Evolutionary conservation across 2,329 filamentous ascomycete species (phyloP).

Genomic region (Rutstroemia sp.): DNA sequence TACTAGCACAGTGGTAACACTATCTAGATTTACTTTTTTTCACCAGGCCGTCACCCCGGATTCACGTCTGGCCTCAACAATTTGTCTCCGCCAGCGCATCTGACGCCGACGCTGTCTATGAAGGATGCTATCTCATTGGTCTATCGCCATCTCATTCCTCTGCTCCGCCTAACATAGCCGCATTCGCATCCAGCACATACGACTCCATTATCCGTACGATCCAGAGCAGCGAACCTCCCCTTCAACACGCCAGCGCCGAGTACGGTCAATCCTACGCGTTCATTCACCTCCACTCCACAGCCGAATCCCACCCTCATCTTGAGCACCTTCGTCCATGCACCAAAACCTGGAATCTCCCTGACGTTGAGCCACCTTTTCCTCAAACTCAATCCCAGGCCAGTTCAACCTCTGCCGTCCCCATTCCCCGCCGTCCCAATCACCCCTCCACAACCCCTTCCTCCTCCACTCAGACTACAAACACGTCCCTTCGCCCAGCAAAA

Average conservation of each 20-base stretch:
- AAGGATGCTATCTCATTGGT: constrained; percentile 15
- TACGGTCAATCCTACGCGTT: no score
- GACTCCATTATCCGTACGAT: neutral
- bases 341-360: neutral
- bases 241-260: no score
- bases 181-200: neutral
- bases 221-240: neutral
- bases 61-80: constrained; percentile 14
- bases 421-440: no score
- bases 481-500: neutral
- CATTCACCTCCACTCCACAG: neutral
- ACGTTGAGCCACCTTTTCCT: neutral
- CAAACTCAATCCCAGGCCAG: neutral
- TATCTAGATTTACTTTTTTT: neutral
- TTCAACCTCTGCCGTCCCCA: no score
- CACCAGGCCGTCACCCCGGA: neutral
- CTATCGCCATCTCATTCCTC: neutral
- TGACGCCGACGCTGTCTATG: constrained; percentile 11
- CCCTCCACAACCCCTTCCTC: no score
- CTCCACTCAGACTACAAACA: no score
- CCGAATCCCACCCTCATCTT: neutral
- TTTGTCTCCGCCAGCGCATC: constrained; percentile 6
- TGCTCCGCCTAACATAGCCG: neutral
- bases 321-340: neutral
- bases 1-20: neutral